Conservation (phyloP, 2,329 filamentous ascomycete species). For the Dothideomycetes sp. region DNA sequence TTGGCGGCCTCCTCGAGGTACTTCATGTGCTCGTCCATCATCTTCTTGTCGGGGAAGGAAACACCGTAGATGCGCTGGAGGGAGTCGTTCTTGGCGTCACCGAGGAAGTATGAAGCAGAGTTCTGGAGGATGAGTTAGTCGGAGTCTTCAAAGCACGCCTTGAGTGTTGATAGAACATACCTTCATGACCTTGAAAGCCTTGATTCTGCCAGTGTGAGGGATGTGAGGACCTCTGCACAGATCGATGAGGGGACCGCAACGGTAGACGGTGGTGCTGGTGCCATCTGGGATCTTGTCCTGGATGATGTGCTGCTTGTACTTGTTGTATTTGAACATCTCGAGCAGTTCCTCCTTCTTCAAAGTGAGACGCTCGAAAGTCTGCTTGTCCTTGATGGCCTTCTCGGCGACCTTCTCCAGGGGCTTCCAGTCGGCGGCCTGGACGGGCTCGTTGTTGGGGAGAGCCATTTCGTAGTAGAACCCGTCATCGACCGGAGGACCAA, state of each 20-base stretch:
- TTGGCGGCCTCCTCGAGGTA: conserved; percentile 97
- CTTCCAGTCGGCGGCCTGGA: conserved; percentile 72
- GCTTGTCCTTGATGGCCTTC: conserved; percentile 91
- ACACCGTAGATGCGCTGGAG: conserved; percentile 95
- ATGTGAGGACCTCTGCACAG: conserved; percentile 92
- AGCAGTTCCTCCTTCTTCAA: conserved; percentile 84
- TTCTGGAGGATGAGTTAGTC: conserved; percentile 38
- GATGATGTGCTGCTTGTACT: conserved; percentile 98
- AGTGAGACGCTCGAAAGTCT: conserved; percentile 81
- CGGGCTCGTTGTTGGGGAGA: conserved; percentile 58
- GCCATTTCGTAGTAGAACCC: conserved; percentile 99
- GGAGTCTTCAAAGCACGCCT: not conserved
- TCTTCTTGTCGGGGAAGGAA: conserved; percentile 94
- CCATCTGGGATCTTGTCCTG: conserved; percentile 83
- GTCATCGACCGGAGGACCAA: conserved; percentile 82
- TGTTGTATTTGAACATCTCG: conserved; percentile 96
- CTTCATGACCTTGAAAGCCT: conserved; percentile 91
- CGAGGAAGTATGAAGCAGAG: conserved; percentile 82
- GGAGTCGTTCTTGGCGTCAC: conserved; percentile 86
- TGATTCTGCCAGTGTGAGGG: conserved; percentile 84
- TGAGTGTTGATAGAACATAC: conserved; percentile 22
- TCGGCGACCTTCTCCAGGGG: conserved; percentile 70
- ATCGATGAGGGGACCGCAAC: conserved; percentile 89
- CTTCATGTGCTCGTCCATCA: conserved; percentile 84
- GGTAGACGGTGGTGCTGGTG: conserved; percentile 87